Conservation (phyloP, 148 eudicot species). For the Amaranthus cruentus region DNA sequence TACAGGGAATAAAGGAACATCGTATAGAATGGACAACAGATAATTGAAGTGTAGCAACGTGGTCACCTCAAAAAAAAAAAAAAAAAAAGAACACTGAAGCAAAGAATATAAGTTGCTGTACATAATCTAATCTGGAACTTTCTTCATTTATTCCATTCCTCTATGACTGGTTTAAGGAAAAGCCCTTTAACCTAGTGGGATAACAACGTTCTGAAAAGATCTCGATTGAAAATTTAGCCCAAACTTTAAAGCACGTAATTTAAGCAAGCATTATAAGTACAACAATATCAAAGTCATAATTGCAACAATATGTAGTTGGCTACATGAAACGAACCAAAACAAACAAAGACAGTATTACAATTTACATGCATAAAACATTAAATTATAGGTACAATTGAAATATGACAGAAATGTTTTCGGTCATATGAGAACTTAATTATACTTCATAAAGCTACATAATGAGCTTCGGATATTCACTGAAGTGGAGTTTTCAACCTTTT, state of each 20-base stretch:
- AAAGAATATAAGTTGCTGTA: constrained; percentile 18
- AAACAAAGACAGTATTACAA: not conserved
- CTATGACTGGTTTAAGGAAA: not conserved
- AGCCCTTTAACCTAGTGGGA: not conserved
- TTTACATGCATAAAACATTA: too few relatives aligned
- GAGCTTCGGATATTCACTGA: too few relatives aligned
- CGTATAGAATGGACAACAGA: constrained; percentile 12
- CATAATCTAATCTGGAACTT: not conserved
- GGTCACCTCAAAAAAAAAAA: not conserved
- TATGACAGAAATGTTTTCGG: too few relatives aligned
- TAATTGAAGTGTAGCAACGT: not conserved
- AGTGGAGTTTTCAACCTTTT: too few relatives aligned
- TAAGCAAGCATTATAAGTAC: not conserved
- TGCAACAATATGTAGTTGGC: too few relatives aligned
- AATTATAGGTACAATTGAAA: too few relatives aligned
- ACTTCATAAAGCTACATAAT: too few relatives aligned
- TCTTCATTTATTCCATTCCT: constrained; percentile 8
- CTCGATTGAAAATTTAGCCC: not conserved
- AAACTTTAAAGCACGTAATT: too few relatives aligned
- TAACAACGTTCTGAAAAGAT: not conserved
- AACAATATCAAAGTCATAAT: too few relatives aligned
- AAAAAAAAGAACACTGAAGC: not conserved
- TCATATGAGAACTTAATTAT: too few relatives aligned
- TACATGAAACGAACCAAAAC: too few relatives aligned
- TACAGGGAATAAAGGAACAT: constrained; percentile 18